Evolutionary conservation across 345 rosid genomes (phyloP).

Genomic region (Salix arbutifolia): DNA sequence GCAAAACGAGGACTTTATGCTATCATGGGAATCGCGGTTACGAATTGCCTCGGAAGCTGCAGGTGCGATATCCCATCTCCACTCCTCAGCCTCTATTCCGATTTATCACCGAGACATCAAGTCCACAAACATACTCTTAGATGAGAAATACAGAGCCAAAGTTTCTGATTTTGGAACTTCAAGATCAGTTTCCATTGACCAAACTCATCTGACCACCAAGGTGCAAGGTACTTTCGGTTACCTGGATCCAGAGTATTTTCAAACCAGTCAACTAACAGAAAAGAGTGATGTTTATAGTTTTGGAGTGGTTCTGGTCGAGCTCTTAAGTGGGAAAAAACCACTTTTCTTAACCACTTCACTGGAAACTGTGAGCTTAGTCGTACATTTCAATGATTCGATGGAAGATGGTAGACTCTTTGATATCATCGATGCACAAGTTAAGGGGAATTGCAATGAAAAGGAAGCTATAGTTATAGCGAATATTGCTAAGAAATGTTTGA

Average conservation of each 20-base stretch:
- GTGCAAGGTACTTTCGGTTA: constrained; percentile 32
- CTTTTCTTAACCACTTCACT: constrained; percentile 3
- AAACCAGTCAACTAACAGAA: constrained; percentile 12
- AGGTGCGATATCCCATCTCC: constrained; percentile 17
- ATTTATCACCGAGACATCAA: constrained; percentile 16
- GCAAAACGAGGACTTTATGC: not conserved
- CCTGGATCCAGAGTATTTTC: constrained; percentile 21
- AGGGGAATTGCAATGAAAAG: not conserved
- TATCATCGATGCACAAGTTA: not conserved
- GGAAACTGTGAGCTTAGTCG: constrained; percentile 10
- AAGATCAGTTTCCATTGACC: constrained; percentile 8
- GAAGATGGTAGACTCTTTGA: constrained; percentile 2
- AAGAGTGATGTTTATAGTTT: constrained; percentile 28
- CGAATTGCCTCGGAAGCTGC: constrained; percentile 20
- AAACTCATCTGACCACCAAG: constrained; percentile 24
- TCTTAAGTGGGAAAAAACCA: constrained; percentile 15
- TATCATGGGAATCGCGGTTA: constrained; percentile 19
- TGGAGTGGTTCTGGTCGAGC: constrained; percentile 21
- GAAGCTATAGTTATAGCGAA: not conserved
- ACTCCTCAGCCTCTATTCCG: constrained; percentile 13
- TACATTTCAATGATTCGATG: constrained; percentile 5
- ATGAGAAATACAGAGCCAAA: constrained; percentile 18
- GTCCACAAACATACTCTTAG: constrained; percentile 24
- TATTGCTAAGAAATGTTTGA: constrained; percentile 9
- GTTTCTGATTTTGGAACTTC: constrained; percentile 26